Evolutionary conservation across 805 yeast genomes (phyloP).

Genomic region (Yamadazyma kitorensis): DNA sequence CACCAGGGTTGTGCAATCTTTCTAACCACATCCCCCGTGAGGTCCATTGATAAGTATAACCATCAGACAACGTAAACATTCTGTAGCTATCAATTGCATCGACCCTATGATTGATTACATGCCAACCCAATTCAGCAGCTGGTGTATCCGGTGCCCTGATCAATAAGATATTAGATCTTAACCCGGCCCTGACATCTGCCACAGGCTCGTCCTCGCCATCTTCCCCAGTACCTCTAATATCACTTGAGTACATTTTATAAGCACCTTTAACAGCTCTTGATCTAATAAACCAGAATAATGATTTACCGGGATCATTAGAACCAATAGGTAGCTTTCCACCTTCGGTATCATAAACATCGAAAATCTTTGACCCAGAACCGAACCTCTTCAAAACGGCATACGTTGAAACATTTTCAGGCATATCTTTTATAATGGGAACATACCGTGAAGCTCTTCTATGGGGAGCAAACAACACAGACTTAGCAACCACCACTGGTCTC

Average conservation of each 20-base stretch:
- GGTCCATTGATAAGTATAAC: slow-evolving; percentile 64
- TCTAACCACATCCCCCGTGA: slow-evolving; percentile 57
- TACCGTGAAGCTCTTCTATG: slow-evolving; percentile 57
- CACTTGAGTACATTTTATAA: slow-evolving; percentile 51
- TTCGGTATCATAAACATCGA: slow-evolving; percentile 51
- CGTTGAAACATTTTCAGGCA: slow-evolving; percentile 34
- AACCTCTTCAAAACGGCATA: slow-evolving; percentile 54
- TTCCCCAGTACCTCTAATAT: slow-evolving; percentile 40
- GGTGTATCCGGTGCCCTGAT: slow-evolving; percentile 50
- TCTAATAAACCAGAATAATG: slow-evolving; percentile 52
- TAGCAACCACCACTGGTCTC: slow-evolving; percentile 58
- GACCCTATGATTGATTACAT: slow-evolving; percentile 54
- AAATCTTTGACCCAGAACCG: slow-evolving; percentile 59
- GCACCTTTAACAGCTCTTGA: slow-evolving; percentile 70
- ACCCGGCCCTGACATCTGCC: slow-evolving; percentile 58
- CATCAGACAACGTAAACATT: slow-evolving; percentile 59
- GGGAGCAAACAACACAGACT: slow-evolving; percentile 51
- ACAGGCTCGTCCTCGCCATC: slow-evolving; percentile 55
- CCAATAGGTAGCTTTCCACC: slow-evolving; percentile 36
- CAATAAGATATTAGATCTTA: slow-evolving; percentile 56
- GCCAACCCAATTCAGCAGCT: slow-evolving; percentile 62
- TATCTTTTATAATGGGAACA: slow-evolving; percentile 50
- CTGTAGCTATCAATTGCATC: slow-evolving; percentile 62
- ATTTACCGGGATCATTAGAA: slow-evolving; percentile 40
- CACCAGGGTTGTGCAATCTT: slow-evolving; percentile 56